These are phyloP conservation scores for Cryptosporidium viatorum DNA, from an alignment of 169 alveolate genomes.

Conservation along the genomic window DNA sequence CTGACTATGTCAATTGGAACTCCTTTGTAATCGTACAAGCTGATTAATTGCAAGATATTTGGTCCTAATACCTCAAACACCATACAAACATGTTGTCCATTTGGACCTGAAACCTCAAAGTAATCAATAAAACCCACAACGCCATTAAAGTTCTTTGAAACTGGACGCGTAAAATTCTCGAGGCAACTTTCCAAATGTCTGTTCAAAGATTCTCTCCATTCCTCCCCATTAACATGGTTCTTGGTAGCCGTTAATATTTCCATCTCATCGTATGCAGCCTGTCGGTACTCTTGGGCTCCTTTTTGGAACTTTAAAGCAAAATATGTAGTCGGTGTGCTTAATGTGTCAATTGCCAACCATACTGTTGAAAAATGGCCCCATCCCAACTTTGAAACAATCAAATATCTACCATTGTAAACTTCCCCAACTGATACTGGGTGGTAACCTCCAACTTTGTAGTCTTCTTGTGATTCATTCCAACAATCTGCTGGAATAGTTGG, in stretches of 20 bases:
- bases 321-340: constrained; percentile 86
- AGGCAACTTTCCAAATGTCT: constrained; percentile 15
- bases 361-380: constrained; percentile 99
- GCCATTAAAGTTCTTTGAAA: constrained; percentile 81
- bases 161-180: constrained; percentile 31
- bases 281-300: constrained; percentile 95
- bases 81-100: constrained; percentile 97
- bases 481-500: constrained; percentile 68
- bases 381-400: constrained; percentile 97
- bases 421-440: constrained; percentile 96
- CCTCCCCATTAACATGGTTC: constrained; percentile 77
- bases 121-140: constrained; percentile 94
- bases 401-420: constrained; percentile 91
- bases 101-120: constrained; percentile 95
- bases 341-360: constrained; percentile 96
- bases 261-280: constrained; percentile 98
- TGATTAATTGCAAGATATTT: constrained; percentile 94
- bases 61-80: constrained; percentile 99
- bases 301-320: constrained; percentile 98
- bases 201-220: constrained; percentile 83
- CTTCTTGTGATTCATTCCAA: constrained; percentile 69
- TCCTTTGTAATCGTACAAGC: constrained; percentile 95
- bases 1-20: constrained; percentile 94
- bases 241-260: constrained; percentile 91
- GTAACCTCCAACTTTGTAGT: constrained; percentile 89